Evolutionary conservation across 83 land plant genomes (phyloP), one percentile per base, ranked within the genome.

Genomic region (Thuja plicata): DNA sequence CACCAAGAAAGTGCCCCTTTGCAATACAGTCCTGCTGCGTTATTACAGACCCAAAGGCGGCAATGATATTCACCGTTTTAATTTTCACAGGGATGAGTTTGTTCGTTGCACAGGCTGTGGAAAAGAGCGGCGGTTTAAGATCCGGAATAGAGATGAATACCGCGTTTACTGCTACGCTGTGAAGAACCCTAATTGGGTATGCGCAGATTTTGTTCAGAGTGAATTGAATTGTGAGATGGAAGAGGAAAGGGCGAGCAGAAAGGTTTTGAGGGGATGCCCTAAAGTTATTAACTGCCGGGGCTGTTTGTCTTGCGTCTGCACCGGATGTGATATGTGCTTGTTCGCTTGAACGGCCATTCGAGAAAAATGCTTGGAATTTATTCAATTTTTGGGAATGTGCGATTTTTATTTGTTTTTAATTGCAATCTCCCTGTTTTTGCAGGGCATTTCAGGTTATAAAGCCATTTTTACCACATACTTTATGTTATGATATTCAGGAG

Each of bases 301-400:
- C 0, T 95, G 97, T 88, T 92, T 92, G 43, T 89, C 91, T n/a
- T 95, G 97, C 84, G 94, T 95, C 27, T 95, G 97, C 85, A 93
- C 93, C 82, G 97, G 97, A 9, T 95, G 97, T 79, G 93, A 90
- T 37, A 88, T 88, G 43, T 95, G 95, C 70, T 90, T 95, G 12
- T 95, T 94, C 89, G 90, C 93, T 76, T 60, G 24, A 60, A 19
- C 8, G n/a, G 70, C n/a, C 8, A 5, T 3, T 60, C 27, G 5
- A 60, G 70, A 15, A 52, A 52, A 52, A 13, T 0, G 17, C 55
- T 52, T 52, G 55, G 55, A 52, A 52, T 13, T 52, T 52, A 52
- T 52, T 52, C 55, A 13, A 52, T 13, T 52, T 52, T 52, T 2
- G 55, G 1, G 55, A 52, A 52, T 52, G 55, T 13, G 10, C 50